Evolutionary conservation across 805 yeast genomes (phyloP), one percentile per base, ranked within the genome.

Genomic region (Ogataea populi-albae): DNA sequence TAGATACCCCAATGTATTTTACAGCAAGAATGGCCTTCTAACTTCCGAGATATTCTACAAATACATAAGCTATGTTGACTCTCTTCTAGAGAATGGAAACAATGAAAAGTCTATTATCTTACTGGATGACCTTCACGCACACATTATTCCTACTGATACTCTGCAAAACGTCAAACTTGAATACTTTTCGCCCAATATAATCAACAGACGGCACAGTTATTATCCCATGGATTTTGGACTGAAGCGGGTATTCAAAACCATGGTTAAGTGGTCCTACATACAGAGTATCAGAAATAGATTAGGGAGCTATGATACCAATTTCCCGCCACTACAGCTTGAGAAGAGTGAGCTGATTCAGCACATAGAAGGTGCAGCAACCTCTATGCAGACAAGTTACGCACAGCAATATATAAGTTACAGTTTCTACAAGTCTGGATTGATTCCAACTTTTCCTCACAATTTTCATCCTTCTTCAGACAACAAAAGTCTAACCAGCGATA

Each of bases 201-300:
- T 26, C 23, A 50, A 43, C 26, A 37, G 41, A 17, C 31, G 27
- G n/a, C 38, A 40, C 36, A 37, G 34, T 15, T 53, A 53, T 29
- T 41, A 54, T 19, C 68, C 68, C 1, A 36, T 64, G 25, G 59
- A 55, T 37, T 50, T 52, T 35, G 67, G 68, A 1, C 35, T 64
- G 1, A 49, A 54, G n/a, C 46, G 65, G 32, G 44, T 55, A 5
- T 60, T 62, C 38, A 63, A 64, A 40, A 40, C 55, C 5, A 40
- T 55, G 22, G 53, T 55, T 15, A 57, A 55, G 31, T 34, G 40
- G 15, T 32, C 40, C 17, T 38, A 36, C 11, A 23, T 52, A 25
- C 55, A 51, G 26, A 40, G 25, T 10, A 34, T 43, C 23, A 39
- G 40, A 28, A 40, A 41, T 10, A 35, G 35, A 12, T 8, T 49